Conservation (phyloP, 495 filamentous ascomycete species). For the Terfezia boudieri region DNA sequence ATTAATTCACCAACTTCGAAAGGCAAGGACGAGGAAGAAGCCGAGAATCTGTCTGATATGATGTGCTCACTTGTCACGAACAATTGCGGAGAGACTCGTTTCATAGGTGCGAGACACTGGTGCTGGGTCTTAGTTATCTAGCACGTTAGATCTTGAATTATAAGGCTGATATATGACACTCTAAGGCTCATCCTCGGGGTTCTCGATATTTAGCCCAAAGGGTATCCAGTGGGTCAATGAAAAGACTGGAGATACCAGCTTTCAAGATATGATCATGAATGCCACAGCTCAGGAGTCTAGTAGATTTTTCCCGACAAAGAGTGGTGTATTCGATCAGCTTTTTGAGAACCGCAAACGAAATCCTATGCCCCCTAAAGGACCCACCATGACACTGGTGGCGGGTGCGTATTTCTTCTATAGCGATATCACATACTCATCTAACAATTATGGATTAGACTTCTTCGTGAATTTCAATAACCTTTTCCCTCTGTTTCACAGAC, state of each 20-base stretch:
- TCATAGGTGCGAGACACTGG: conserved; percentile 47
- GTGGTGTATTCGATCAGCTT: conserved; percentile 83
- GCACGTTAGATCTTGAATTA: conserved; percentile 5
- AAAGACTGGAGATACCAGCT: conserved; percentile 83
- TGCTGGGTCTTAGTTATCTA: neutral
- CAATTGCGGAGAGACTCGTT: conserved; percentile 83
- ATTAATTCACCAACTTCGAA: conserved; percentile 12
- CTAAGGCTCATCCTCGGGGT: conserved; percentile 82
- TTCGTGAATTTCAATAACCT: conserved; percentile 98
- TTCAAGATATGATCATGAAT: conserved; percentile 85
- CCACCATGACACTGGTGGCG: conserved; percentile 64
- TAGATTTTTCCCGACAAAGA: conserved; percentile 84
- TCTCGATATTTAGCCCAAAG: conserved; percentile 95
- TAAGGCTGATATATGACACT: conserved; percentile 4
- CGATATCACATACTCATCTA: neutral
- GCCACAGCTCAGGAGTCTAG: conserved; percentile 27
- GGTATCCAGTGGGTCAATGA: conserved; percentile 98
- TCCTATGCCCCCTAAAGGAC: conserved; percentile 51
- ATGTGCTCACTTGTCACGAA: conserved; percentile 99
- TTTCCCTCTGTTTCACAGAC: conserved; percentile 92
- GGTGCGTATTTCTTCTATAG: conserved; percentile 9
- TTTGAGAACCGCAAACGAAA: conserved; percentile 67
- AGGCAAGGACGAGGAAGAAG: conserved; percentile 37
- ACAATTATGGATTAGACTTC: conserved; percentile 32
- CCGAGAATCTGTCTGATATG: conserved; percentile 85